phyloP scores from a whole-genome alignment of 345 rosid species.

The Bruguiera sexangula region DNA sequence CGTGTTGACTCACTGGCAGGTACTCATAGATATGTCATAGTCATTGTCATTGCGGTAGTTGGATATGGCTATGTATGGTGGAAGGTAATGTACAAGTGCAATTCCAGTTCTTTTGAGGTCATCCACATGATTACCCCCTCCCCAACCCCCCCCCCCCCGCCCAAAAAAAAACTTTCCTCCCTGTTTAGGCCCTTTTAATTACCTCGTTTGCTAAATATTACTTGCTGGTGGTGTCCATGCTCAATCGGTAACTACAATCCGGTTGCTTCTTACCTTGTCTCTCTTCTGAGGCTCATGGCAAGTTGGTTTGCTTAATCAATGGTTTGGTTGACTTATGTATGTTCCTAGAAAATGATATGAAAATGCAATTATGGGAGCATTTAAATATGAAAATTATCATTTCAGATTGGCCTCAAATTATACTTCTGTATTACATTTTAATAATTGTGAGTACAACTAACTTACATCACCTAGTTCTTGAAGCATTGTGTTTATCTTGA shows the following conservation, averaged over 20 bases:
- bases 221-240: neutral
- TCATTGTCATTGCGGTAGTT: constrained; percentile 47
- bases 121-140: neutral
- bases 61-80: constrained; percentile 82
- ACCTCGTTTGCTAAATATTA: neutral
- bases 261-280: neutral
- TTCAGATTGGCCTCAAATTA: too few species aligned
- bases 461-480: too few species aligned
- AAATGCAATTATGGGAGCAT: neutral
- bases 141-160: too few species aligned
- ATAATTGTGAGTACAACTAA: too few species aligned
- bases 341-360: neutral
- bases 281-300: neutral
- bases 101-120: neutral
- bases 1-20: constrained; percentile 35
- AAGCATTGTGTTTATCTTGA: too few species aligned
- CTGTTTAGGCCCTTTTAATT: neutral
- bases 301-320: neutral
- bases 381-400: neutral
- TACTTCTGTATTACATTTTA: too few species aligned
- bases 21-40: constrained; percentile 43
- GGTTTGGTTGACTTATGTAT: neutral
- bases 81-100: constrained; percentile 47
- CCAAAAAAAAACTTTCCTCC: neutral
- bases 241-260: neutral